Base-by-base conservation (phyloP, 257 asterid genomes). In the Solanum chiquidenum region DNA sequence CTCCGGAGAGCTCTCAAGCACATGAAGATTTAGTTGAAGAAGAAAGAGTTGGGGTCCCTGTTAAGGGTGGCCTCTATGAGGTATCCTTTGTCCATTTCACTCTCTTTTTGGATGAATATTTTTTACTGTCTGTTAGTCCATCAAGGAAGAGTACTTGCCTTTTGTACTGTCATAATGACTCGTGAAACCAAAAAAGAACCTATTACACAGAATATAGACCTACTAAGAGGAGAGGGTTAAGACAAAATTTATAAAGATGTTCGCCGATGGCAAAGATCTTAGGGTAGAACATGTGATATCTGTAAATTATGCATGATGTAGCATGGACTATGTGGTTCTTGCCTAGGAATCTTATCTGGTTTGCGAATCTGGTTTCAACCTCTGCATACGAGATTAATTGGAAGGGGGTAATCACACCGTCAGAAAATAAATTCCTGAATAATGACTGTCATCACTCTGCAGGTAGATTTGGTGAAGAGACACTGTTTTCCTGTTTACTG, bases 1-100 rank as follows among this genome's bases (percentile, higher is more conserved):
- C 94, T 83, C 76, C 91, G 6, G 94, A 88, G 89, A 89, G 77
- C 88, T 91, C 88, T 68, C 86, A 86, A 62, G 88, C 93, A 16
- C 55, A 86, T 86, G 90, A 90, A 73, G 91, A 90, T 87, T 87
- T 91, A 27, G 75, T 83, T 69, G 99, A 95, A 91, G 99, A 93
- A 91, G 99, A 96, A 92, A 94, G 99, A 93, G 99, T 96, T 40
- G 99, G 99, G 89, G 99, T 96, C 74, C 99, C 99, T 64, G 99
- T 97, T 83, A 97, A 97, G 88, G 99, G 99, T 88, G 99, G 99
- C 29, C 89, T 97, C 86, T 94, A 97, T 86, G 99, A 97, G 99
- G 99, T 95, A 91, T 71, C 58, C 68, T 83, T 49, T 87, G 85
- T 69, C 62, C 11, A 68, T 71, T 14, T 44, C 87, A 35, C 71